Evolutionary conservation across 2,329 filamentous ascomycete genomes (phyloP).

Genomic region (Chaetomium sp.): DNA sequence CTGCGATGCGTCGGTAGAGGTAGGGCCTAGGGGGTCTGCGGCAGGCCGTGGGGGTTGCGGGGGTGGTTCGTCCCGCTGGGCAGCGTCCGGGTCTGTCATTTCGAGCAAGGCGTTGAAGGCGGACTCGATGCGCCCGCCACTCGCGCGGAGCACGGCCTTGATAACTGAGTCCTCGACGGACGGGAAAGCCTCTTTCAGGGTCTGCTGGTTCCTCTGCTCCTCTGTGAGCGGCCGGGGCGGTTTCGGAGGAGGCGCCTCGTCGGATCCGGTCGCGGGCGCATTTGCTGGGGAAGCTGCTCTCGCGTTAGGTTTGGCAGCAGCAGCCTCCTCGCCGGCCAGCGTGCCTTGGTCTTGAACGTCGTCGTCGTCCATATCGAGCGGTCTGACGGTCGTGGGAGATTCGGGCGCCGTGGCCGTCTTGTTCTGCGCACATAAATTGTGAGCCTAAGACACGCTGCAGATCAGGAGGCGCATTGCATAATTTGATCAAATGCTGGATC

Average conservation of each 20-base stretch:
- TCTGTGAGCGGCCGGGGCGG: conserved; percentile 78
- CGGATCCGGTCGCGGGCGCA: conserved; percentile 29
- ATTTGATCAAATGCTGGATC: not conserved
- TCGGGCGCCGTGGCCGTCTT: conserved; percentile 46
- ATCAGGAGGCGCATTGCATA: conserved; percentile 10
- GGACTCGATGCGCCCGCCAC: conserved; percentile 79
- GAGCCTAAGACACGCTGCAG: conserved; percentile 4
- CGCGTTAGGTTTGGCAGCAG: conserved; percentile 24
- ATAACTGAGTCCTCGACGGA: conserved; percentile 72
- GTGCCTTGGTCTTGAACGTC: conserved; percentile 57
- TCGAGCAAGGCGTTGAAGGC: conserved; percentile 91
- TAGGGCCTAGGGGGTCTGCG: conserved; percentile 29
- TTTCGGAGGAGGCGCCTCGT: conserved; percentile 60
- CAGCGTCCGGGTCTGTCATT: conserved; percentile 73
- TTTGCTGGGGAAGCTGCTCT: conserved; percentile 26
- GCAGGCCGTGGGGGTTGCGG: conserved; percentile 73
- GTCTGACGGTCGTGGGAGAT: conserved; percentile 59
- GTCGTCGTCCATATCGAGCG: conserved; percentile 64
- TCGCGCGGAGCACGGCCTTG: conserved; percentile 81
- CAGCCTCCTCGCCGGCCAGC: conserved; percentile 35
- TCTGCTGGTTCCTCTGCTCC: conserved; percentile 77
- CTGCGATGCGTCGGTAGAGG: conserved; percentile 62
- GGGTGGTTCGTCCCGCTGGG: conserved; percentile 53
- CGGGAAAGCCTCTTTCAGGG: conserved; percentile 90
- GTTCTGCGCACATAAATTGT: conserved; percentile 29